Conservation (phyloP, 495 filamentous ascomycete genomes). For the Tirmania nivea region DNA sequence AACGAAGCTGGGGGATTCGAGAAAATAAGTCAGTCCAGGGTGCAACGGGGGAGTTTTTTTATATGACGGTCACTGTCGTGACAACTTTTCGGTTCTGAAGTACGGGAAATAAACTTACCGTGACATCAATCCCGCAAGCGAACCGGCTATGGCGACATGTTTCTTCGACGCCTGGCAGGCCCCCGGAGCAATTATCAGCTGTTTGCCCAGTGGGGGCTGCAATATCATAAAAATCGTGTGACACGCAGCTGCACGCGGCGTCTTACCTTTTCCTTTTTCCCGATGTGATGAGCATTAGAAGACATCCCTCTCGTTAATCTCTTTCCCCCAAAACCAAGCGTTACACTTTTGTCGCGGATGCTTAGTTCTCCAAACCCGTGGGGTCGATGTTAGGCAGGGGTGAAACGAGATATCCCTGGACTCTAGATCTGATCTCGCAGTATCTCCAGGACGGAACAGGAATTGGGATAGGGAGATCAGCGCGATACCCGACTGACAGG, state of each 20-base stretch:
- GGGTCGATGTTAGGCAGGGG: too few species aligned
- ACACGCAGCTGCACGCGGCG: background rate
- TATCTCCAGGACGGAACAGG: too few species aligned
- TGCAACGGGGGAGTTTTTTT: background rate
- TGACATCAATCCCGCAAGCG: conserved; percentile 70
- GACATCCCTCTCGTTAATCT: too few species aligned
- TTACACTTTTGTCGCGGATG: too few species aligned
- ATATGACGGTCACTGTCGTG: background rate
- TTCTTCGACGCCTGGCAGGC: conserved; percentile 51
- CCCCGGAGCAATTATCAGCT: too few species aligned
- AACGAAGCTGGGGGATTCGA: conserved; percentile 57
- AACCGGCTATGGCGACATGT: conserved; percentile 69
- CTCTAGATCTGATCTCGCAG: too few species aligned
- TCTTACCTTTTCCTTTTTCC: background rate
- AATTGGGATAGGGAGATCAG: too few species aligned
- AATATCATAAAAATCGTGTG: background rate
- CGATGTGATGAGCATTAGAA: background rate
- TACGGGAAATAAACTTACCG: conserved; percentile 27
- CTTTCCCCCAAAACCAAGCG: too few species aligned
- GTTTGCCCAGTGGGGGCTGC: background rate
- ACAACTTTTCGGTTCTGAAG: background rate
- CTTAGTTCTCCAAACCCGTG: too few species aligned
- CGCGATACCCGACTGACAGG: too few species aligned
- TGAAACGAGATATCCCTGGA: too few species aligned
- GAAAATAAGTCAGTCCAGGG: conserved; percentile 35